A percentile compares a stretch with the other conserved stretches of the same genome.
Conservation (phyloP, 129 eudicot genomes). For the Chrysanthemum makinoi region DNA sequence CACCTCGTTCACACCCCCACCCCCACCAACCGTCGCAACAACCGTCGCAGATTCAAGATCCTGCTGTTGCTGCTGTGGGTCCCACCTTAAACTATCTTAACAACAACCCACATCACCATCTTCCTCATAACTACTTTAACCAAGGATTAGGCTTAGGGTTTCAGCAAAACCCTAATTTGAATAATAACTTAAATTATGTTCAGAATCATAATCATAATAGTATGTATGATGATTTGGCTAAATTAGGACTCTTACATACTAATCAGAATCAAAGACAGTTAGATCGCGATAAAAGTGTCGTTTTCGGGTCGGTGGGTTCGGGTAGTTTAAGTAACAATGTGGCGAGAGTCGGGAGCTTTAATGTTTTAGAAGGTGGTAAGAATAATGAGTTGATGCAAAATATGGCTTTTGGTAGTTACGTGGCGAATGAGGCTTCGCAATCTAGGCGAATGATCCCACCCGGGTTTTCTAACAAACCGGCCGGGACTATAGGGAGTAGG, state of each 20-base stretch:
- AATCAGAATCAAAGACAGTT: slow-evolving; percentile 19
- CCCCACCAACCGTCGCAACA: slow-evolving; percentile 31
- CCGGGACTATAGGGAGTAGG: not conserved
- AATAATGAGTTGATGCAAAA: slow-evolving; percentile 37
- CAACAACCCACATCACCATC: slow-evolving; percentile 20
- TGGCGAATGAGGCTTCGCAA: slow-evolving; percentile 25
- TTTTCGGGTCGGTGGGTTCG: slow-evolving; percentile 43
- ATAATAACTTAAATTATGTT: slow-evolving; percentile 9
- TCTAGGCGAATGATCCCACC: slow-evolving; percentile 51
- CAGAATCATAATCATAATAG: slow-evolving; percentile 7
- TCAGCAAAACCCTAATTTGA: slow-evolving; percentile 35
- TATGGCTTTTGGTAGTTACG: slow-evolving; percentile 32
- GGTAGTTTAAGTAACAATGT: slow-evolving; percentile 22
- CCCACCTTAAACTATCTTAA: slow-evolving; percentile 33
- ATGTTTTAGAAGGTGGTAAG: slow-evolving; percentile 19
- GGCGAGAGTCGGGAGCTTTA: slow-evolving; percentile 19
- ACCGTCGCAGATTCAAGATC: slow-evolving; percentile 43
- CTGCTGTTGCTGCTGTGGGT: slow-evolving; percentile 87
- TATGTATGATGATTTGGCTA: slow-evolving; percentile 25
- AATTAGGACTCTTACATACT: slow-evolving; percentile 34
- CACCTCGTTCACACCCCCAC: slow-evolving; percentile 36
- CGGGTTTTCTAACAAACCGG: slow-evolving; percentile 52
- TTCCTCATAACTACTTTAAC: slow-evolving; percentile 55
- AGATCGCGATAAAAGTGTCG: slow-evolving; percentile 25
- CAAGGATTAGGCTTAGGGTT: slow-evolving; percentile 22